Conservation (phyloP, 2,329 filamentous ascomycete species). For the Trichoderma breve region DNA sequence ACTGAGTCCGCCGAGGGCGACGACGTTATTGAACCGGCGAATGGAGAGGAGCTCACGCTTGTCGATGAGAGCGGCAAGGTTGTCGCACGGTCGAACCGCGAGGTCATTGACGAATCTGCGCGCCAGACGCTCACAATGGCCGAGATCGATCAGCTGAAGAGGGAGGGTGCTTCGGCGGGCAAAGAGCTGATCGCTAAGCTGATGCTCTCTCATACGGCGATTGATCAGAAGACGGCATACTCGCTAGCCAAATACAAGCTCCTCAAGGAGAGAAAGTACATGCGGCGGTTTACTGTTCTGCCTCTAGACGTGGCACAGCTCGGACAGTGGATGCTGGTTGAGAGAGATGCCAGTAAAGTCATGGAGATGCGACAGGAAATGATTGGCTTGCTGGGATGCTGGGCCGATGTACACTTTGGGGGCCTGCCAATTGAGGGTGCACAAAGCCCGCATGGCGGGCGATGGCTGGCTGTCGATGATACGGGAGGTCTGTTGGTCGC, state of each 20-base stretch:
- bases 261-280: constrained; percentile 89
- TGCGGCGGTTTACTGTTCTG: constrained; percentile 80
- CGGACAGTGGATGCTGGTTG: constrained; percentile 72
- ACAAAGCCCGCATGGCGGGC: constrained; percentile 36
- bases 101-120: constrained; percentile 59
- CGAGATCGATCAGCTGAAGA: constrained; percentile 73
- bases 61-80: constrained; percentile 44
- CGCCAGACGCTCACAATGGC: constrained; percentile 75
- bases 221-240: constrained; percentile 93
- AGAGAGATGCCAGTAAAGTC: constrained; percentile 76
- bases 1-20: constrained; percentile 43
- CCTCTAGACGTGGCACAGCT: constrained; percentile 78
- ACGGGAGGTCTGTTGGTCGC: constrained; percentile 80
- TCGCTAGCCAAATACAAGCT: constrained; percentile 95
- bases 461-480: constrained; percentile 85
- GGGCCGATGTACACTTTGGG: constrained; percentile 80
- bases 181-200: constrained; percentile 92
- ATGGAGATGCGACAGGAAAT: constrained; percentile 85
- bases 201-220: constrained; percentile 79
- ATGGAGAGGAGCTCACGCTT: constrained; percentile 44
- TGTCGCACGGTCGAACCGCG: constrained; percentile 55
- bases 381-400: constrained; percentile 77
- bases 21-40: constrained; percentile 37
- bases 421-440: constrained; percentile 30
- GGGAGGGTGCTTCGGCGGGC: constrained; percentile 72